phyloP scores from a whole-genome alignment of 1,284 basidiomycete species.

The Cutaneotrichosporon cutaneum region DNA sequence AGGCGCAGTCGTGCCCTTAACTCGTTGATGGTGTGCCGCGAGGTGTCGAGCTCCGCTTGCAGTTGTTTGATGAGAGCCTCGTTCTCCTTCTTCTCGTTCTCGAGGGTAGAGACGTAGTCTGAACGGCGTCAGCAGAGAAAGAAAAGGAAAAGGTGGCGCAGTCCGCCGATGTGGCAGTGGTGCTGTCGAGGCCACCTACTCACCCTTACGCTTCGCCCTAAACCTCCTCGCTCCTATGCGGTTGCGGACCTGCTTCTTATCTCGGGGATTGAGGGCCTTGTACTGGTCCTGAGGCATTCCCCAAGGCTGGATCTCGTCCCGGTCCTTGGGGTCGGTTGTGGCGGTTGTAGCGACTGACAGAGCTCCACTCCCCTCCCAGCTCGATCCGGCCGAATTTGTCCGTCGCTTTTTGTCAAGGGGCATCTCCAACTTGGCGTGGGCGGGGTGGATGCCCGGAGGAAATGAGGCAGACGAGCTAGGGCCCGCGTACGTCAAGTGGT shows the following conservation, averaged over 20 bases:
- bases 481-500: constrained; percentile 16
- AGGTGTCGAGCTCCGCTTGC: constrained; percentile 28
- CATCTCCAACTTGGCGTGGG: constrained; percentile 16
- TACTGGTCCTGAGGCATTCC: constrained; percentile 51
- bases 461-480: constrained; percentile 17
- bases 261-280: constrained; percentile 42
- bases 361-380: constrained; percentile 17
- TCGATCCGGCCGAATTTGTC: constrained; percentile 13
- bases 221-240: constrained; percentile 46
- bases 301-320: constrained; percentile 40
- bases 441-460: constrained; percentile 17
- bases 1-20: constrained; percentile 31
- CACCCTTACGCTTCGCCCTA: constrained; percentile 49
- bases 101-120: constrained; percentile 24
- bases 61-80: constrained; percentile 32
- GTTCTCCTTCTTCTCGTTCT: constrained; percentile 20
- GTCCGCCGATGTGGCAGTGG: background rate
- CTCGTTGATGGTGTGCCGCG: constrained; percentile 38
- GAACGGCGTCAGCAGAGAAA: constrained; percentile 8
- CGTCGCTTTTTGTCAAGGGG: constrained; percentile 16
- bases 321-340: constrained; percentile 14
- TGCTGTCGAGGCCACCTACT: constrained; percentile 14
- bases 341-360: constrained; percentile 7
- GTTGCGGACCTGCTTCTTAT: constrained; percentile 51
- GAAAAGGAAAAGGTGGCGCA: background rate